phyloP scores from a whole-genome alignment of 768 basidiomycete species.

The Galerina marginata region DNA sequence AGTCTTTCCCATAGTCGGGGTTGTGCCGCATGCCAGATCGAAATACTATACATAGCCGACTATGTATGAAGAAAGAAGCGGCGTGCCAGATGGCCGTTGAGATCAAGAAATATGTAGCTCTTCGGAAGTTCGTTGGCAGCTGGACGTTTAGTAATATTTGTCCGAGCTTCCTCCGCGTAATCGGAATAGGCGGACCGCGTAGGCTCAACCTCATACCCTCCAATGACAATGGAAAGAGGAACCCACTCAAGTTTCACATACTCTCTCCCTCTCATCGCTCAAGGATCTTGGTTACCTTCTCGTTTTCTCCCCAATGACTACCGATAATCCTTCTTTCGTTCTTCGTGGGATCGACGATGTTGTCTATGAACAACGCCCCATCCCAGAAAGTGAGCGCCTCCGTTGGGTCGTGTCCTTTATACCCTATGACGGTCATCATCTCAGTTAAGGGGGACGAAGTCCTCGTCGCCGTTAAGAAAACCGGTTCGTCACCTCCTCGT shows the following conservation, averaged over 20 bases:
- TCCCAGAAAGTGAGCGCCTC: conserved; percentile 64
- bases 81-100: too few species aligned
- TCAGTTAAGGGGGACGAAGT: conserved; percentile 77
- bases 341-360: conserved; percentile 72
- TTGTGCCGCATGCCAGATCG: neutral
- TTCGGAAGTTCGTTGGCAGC: neutral
- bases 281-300: neutral
- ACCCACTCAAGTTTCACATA: conserved; percentile 6
- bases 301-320: conserved; percentile 47
- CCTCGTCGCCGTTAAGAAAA: conserved; percentile 90
- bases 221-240: too few species aligned
- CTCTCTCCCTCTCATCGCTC: conserved; percentile 6
- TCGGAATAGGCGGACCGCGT: neutral
- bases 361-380: conserved; percentile 73
- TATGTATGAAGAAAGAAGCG: too few species aligned
- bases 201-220: too few species aligned
- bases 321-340: conserved; percentile 82
- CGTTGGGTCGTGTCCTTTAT: conserved; percentile 3
- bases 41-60: neutral
- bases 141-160: conserved; percentile 5
- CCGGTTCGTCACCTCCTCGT: conserved; percentile 53
- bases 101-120: too few species aligned
- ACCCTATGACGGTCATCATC: conserved; percentile 3
- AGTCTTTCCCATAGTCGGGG: too few species aligned
- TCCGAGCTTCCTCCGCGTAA: conserved; percentile 18